phyloP scores from a whole-genome alignment of 495 filamentous ascomycete genomes.

The Penicillium paradoxum region DNA sequence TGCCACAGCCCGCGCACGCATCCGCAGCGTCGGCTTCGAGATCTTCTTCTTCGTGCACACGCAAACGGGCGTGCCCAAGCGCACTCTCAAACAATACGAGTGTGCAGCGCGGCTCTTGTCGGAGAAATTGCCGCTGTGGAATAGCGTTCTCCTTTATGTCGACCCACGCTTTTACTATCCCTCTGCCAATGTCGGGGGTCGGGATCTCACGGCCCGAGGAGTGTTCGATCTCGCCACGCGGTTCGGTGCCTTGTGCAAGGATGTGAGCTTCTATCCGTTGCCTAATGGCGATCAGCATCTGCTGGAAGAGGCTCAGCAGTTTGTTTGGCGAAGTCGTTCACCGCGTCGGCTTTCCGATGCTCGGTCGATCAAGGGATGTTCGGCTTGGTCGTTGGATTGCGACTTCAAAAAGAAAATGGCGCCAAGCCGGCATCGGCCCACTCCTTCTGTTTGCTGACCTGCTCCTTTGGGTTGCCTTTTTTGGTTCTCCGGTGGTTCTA shows the following conservation, averaged over 20 bases:
- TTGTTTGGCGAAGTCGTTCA: slow-evolving; percentile 18
- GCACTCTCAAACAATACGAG: slow-evolving; percentile 32
- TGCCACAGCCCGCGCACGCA: slow-evolving; percentile 25
- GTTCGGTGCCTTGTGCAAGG: slow-evolving; percentile 24
- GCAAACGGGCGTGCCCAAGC: slow-evolving; percentile 34
- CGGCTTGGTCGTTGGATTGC: not conserved
- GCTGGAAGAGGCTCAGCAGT: slow-evolving; percentile 24
- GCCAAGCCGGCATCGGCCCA: not conserved
- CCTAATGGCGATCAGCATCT: slow-evolving; percentile 23
- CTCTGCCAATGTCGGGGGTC: slow-evolving; percentile 21
- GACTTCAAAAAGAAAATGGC: not conserved
- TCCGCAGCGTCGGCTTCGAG: slow-evolving; percentile 41
- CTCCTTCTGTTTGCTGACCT: slow-evolving; percentile 1
- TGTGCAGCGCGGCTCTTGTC: slow-evolving; percentile 20
- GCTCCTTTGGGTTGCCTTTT: not conserved
- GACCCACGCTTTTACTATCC: slow-evolving; percentile 39
- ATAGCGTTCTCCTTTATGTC: slow-evolving; percentile 30
- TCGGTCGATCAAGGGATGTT: slow-evolving; percentile 1
- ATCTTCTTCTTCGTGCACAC: slow-evolving; percentile 39
- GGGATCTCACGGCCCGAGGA: slow-evolving; percentile 28
- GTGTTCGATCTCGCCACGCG: slow-evolving; percentile 30
- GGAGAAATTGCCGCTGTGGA: slow-evolving; percentile 26
- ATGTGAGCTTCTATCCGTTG: slow-evolving; percentile 31
- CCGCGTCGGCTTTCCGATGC: not conserved
- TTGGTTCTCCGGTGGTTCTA: not conserved